A percentile compares a stretch with the other conserved stretches of the same genome.
Conservation (phyloP, 768 basidiomycete species). For the Leucosporidium creatinivorum region DNA sequence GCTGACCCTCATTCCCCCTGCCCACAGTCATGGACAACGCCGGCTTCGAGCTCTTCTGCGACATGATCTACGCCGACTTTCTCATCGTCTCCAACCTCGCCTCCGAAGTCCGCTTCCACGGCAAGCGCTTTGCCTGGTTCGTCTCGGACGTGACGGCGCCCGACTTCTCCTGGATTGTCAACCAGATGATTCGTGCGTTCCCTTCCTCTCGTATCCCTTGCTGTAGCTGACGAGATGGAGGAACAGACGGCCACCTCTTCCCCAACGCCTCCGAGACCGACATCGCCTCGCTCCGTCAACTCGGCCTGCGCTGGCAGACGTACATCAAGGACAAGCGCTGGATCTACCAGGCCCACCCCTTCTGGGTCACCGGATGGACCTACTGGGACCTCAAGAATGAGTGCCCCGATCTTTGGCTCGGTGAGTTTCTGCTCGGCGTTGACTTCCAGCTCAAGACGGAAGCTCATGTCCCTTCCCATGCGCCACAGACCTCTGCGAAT, state of each 20-base stretch:
- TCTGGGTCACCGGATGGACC: not conserved
- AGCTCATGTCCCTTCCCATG: no score
- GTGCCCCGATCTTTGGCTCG: constrained; percentile 56
- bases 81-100: constrained; percentile 83
- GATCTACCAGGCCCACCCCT: constrained; percentile 54
- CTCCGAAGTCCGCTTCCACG: constrained; percentile 80
- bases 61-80: constrained; percentile 64
- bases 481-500: constrained; percentile 66
- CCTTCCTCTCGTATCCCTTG: not conserved
- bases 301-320: constrained; percentile 88
- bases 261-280: constrained; percentile 70
- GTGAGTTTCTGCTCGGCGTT: constrained; percentile 41
- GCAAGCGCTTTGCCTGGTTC: constrained; percentile 88
- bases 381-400: constrained; percentile 59
- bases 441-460: no score
- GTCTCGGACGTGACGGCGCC: constrained; percentile 82
- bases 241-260: constrained; percentile 69
- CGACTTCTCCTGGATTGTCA: constrained; percentile 89
- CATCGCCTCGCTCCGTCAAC: constrained; percentile 65
- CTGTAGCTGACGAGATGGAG: constrained; percentile 2
- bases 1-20: not conserved
- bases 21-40: constrained; percentile 65
- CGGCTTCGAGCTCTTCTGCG: constrained; percentile 58
- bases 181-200: constrained; percentile 55
- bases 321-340: constrained; percentile 88